Conservation (phyloP, 139 green algal genomes). For the Picochlorum sp. region DNA sequence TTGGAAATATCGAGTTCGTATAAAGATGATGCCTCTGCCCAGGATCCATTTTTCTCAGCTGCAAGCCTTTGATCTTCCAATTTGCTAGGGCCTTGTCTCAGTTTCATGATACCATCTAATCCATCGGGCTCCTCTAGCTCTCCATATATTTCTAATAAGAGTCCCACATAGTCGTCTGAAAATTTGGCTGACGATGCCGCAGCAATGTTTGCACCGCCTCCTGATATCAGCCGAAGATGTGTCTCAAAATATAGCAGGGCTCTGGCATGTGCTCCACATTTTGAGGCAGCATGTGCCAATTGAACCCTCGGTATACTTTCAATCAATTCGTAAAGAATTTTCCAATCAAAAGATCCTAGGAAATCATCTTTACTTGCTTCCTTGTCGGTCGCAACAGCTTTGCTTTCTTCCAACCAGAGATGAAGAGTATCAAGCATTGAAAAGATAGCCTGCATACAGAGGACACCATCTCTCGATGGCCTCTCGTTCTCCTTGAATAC, state of each 20-base stretch:
- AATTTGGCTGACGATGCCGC: slow-evolving; percentile 32
- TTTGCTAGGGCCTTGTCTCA: slow-evolving; percentile 48
- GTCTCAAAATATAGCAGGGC: slow-evolving; percentile 83
- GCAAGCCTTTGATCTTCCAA: slow-evolving; percentile 52
- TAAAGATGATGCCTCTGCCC: slow-evolving; percentile 74
- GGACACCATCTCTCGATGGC: slow-evolving; percentile 31
- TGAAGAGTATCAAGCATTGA: slow-evolving; percentile 71
- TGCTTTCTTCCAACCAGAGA: slow-evolving; percentile 49
- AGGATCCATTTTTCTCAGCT: slow-evolving; percentile 78
- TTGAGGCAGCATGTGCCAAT: slow-evolving; percentile 30
- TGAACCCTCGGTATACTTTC: slow-evolving; percentile 45
- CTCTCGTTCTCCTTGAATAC: slow-evolving; percentile 29
- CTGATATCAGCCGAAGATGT: slow-evolving; percentile 47
- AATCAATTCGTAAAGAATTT: slow-evolving; percentile 46
- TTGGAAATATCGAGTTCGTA: slow-evolving; percentile 57
- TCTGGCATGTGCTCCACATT: slow-evolving; percentile 70
- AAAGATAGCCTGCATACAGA: slow-evolving; percentile 74
- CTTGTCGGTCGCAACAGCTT: not conserved
- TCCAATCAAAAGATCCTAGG: slow-evolving; percentile 8
- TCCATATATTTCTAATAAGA: slow-evolving; percentile 76
- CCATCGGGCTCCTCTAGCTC: slow-evolving; percentile 88
- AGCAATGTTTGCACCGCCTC: slow-evolving; percentile 67
- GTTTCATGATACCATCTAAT: slow-evolving; percentile 61
- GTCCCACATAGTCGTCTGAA: slow-evolving; percentile 64
- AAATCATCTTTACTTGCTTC: not conserved